Base-by-base conservation (phyloP, 805 yeast species). In the Sungouiozyma intestinalis region DNA sequence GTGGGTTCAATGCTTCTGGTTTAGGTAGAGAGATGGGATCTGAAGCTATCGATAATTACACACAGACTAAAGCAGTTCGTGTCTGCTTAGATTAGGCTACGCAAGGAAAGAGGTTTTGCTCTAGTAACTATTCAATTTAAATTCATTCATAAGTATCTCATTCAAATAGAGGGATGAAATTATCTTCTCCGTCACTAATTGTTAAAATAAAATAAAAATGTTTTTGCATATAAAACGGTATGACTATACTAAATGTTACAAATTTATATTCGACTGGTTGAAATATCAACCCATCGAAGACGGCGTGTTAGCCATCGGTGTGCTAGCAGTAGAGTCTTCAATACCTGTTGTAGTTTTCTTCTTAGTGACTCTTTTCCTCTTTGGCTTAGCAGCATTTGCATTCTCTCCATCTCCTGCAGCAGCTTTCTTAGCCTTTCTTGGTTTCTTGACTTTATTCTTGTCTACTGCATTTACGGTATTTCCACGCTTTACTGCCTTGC, bases 21-120 rank as follows among this genome's bases (percentile, higher is more conserved):
- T 67, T 81, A 45, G 96, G 96, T 57, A 76, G 94, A 60, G 96
- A 87, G 71, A 76, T 86, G 72, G 95, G 95, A 55, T 76, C 75
- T 45, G 88, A 85, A 53, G 94, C 92, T 40, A 65, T 87, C 51
- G 81, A 80, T 48, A 79, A 79, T 61, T 87, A 85, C 73, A 76
- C 85, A 50, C 90, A 84, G 62, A 72, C 71, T 48, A 87, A 87
- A 72, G 81, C 95, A 46, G 92, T 87, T 72, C 44, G 44, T 37
- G 29, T 36, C 13, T 33, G 16, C 27, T 11, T 37, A 5, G 40
- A 41, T 5, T 31, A 19, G 32, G 11, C 6, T 24, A 24, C 6
- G 6, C 11, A 7, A 11, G 29, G 11, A 24, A 6, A 6, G 11
- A 11, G 11, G 6, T 7, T 11, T 24, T 24, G 11, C 11, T 24